Evolutionary conservation across 345 rosid species (phyloP), one percentile per base, ranked within the genome.

Genomic region (Eucalyptus erythrocorys): DNA sequence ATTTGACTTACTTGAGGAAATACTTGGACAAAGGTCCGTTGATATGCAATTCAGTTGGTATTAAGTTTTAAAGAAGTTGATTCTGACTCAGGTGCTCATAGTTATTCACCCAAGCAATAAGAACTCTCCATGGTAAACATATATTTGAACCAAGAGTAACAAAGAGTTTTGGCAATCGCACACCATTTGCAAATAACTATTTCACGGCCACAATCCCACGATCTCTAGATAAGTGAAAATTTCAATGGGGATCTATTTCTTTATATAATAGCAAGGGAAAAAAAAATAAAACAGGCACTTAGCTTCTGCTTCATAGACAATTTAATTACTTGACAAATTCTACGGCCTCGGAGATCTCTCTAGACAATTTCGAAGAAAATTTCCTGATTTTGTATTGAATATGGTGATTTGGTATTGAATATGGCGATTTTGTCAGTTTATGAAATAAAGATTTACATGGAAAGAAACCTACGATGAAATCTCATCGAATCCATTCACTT

Each of bases 261-360:
- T 0, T 32, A 34, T 32, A 68, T 68, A 32, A 32, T 8, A 1
- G 12, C 42, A 32, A 4, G 80, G 42, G 80, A 17, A 4, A 68
- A 4, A 68, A 8, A 3, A 8, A 11, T 68, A 68, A 32, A 3
- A 34, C 42, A 7, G 80, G 80, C 80, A 34, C 80, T 68, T 68
- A 3, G 42, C 42, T 68, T 66, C 4, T 68, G 42, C 24, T 16
- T 68, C 42, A 16, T 68, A 24, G 42, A 32, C 79, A 32, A 16
- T 68, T 30, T 32, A 2, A 32, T 68, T 4, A 68, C 22, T 68
- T 8, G 42, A 68, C 6, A 32, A 32, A 66, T 1, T 15, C 79
- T 7, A 0, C 2, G 3, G 0, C 21, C 17, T 0, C 50, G 1
- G 40, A n/a, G 4, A 64, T 64, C 19, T 64, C 5, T 7, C 10